These are phyloP conservation scores for Calycina herbarum DNA, from an alignment of 2,329 filamentous ascomycete species.

Conservation along the genomic window DNA sequence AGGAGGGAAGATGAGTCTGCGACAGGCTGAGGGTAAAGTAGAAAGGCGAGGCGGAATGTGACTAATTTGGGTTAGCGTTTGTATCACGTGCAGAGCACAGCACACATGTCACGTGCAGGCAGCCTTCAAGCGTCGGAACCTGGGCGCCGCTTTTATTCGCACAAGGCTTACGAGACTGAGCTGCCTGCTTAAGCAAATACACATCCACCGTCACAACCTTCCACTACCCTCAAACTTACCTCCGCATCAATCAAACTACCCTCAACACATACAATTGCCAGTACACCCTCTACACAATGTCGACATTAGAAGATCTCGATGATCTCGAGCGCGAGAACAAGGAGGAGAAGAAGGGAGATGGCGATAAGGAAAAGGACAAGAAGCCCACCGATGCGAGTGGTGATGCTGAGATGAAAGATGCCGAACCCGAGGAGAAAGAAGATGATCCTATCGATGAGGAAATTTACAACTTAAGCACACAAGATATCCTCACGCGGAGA, in stretches of 20 bases:
- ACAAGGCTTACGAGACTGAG: slow-evolving; percentile 14
- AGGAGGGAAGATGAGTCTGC: slow-evolving; percentile 17
- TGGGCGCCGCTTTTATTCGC: no score
- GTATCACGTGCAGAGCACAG: not conserved
- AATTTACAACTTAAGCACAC: slow-evolving; percentile 88
- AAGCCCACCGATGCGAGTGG: slow-evolving; percentile 58
- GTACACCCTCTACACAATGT: slow-evolving; percentile 52
- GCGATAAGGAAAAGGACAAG: slow-evolving; percentile 54
- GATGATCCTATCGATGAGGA: slow-evolving; percentile 89
- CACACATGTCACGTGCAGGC: not conserved
- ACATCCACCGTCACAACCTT: slow-evolving; percentile 20
- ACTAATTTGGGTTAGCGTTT: not conserved
- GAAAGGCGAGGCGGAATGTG: not conserved
- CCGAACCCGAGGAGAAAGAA: slow-evolving; percentile 65
- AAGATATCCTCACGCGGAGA: slow-evolving; percentile 89
- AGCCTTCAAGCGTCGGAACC: not conserved
- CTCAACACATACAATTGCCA: not conserved
- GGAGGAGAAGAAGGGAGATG: slow-evolving; percentile 59
- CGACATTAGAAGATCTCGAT: slow-evolving; percentile 75
- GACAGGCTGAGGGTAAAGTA: slow-evolving; percentile 17
- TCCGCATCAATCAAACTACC: not conserved
- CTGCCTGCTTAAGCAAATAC: slow-evolving; percentile 20
- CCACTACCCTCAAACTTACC: slow-evolving; percentile 6
- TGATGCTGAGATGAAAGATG: slow-evolving; percentile 92
- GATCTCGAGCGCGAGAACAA: slow-evolving; percentile 65